Percentiles rank a stretch among this genome's conserved stretches.
Evolutionary conservation across 1,284 basidiomycete genomes (phyloP).

Genomic region (Stereum hirsutum): DNA sequence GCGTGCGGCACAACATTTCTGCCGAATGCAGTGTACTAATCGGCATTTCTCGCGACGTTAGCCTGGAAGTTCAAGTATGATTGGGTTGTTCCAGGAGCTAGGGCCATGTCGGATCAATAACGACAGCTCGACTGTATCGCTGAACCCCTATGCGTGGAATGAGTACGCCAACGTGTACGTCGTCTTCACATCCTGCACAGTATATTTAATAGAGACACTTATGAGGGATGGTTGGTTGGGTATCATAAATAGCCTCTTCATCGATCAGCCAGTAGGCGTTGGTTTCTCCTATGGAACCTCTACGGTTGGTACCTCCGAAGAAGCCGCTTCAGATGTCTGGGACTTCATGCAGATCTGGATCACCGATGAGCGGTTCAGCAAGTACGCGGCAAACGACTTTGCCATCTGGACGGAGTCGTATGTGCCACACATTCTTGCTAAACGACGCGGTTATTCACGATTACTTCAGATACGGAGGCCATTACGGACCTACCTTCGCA

Average conservation of each 20-base stretch:
- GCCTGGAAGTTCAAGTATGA: conserved; percentile 61
- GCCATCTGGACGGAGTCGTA: conserved; percentile 59
- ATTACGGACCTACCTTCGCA: conserved; percentile 56
- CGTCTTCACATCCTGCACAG: no score
- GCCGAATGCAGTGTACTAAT: neutral
- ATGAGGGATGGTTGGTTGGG: no score
- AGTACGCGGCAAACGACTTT: conserved; percentile 38
- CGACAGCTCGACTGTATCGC: conserved; percentile 37
- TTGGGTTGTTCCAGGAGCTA: conserved; percentile 58
- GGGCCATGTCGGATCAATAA: conserved; percentile 57
- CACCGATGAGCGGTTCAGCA: conserved; percentile 44
- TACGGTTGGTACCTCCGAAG: conserved; percentile 38
- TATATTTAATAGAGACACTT: no score
- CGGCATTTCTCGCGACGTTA: no score
- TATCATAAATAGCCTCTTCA: conserved; percentile 36
- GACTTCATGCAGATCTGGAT: conserved; percentile 63
- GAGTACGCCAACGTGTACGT: conserved; percentile 41
- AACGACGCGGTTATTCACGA: no score
- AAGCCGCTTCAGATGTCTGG: conserved; percentile 52
- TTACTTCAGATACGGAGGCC: conserved; percentile 47
- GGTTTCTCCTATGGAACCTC: conserved; percentile 53
- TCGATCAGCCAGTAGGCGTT: conserved; percentile 56
- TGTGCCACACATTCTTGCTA: conserved; percentile 7
- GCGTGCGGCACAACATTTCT: no score
- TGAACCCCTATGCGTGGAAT: conserved; percentile 61